Percentiles rank a stretch among this genome's conserved stretches.
Evolutionary conservation across 108 stramenopile species (phyloP).

Genomic region (Cyclotella choctawhatcheeana): DNA sequence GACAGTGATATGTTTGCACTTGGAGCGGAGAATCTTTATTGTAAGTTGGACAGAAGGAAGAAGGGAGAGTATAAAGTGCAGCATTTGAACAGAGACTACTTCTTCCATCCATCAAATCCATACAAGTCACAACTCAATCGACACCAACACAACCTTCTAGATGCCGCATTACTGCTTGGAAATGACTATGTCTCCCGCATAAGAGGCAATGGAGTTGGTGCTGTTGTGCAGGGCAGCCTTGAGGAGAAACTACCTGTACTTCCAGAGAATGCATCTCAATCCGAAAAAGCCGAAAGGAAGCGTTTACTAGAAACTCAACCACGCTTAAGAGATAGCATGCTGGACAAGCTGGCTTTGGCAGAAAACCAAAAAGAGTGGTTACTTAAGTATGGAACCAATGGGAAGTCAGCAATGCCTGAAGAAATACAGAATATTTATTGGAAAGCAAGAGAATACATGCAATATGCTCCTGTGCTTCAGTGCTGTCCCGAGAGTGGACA

Average conservation of each 20-base stretch:
- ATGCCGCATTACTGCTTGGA: conserved; percentile 6
- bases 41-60: background rate
- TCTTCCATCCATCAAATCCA: background rate
- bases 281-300: background rate
- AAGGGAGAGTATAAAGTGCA: background rate
- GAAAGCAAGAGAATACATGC: conserved; percentile 1
- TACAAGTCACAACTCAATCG: background rate
- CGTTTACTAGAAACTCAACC: background rate
- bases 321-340: background rate
- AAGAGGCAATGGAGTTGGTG: background rate
- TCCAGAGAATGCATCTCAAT: background rate
- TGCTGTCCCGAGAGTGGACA: background rate
- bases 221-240: conserved; percentile 2
- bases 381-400: background rate
- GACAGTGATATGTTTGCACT: conserved; percentile 1
- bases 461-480: background rate
- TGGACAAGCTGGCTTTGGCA: background rate
- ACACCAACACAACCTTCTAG: background rate
- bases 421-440: conserved; percentile 3
- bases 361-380: background rate
- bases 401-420: background rate
- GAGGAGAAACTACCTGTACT: background rate
- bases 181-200: conserved; percentile 5
- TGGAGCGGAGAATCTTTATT: background rate
- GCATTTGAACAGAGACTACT: background rate